phyloP scores from a whole-genome alignment of 163 green algal species.

The Coccomyxa subellipsoidea region DNA sequence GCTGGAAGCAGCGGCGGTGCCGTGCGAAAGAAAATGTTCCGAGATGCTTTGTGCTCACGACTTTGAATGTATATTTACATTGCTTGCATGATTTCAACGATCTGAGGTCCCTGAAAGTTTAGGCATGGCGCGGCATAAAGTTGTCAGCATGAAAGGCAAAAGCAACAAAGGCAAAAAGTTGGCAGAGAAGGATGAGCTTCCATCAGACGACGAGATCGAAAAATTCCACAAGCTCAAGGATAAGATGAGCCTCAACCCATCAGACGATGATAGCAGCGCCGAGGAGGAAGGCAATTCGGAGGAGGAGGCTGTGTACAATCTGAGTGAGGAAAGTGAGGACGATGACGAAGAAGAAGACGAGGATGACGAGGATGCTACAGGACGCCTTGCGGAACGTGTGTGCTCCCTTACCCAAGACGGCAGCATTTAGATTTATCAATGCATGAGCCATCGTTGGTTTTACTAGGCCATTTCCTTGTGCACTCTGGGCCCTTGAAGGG shows the following conservation, averaged over 20 bases:
- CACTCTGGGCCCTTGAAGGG: too few relatives aligned
- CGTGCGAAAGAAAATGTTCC: neutral
- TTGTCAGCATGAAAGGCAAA: constrained; percentile 10
- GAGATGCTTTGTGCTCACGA: too few relatives aligned
- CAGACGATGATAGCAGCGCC: constrained; percentile 27
- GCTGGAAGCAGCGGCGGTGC: neutral
- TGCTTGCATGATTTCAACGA: too few relatives aligned
- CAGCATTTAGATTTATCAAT: too few relatives aligned
- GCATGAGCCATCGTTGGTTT: neutral
- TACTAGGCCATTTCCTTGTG: too few relatives aligned
- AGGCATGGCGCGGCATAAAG: constrained; percentile 19
- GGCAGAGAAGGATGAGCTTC: constrained; percentile 9
- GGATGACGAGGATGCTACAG: neutral
- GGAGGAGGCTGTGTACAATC: constrained; percentile 30
- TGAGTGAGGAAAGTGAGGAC: constrained; percentile 40
- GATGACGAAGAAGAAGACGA: constrained; percentile 48
- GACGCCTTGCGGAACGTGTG: constrained; percentile 15
- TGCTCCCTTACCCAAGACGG: neutral
- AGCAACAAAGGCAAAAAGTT: neutral
- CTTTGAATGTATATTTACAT: too few relatives aligned
- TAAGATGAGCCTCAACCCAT: constrained; percentile 27
- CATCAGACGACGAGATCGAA: constrained; percentile 36
- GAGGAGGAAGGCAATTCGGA: constrained; percentile 34
- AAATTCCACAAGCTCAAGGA: constrained; percentile 36
- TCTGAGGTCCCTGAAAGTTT: too few relatives aligned